A percentile compares a stretch with the other conserved stretches of the same genome.
Conservation (phyloP, 345 rosid genomes). For the Limnanthes douglasii region DNA sequence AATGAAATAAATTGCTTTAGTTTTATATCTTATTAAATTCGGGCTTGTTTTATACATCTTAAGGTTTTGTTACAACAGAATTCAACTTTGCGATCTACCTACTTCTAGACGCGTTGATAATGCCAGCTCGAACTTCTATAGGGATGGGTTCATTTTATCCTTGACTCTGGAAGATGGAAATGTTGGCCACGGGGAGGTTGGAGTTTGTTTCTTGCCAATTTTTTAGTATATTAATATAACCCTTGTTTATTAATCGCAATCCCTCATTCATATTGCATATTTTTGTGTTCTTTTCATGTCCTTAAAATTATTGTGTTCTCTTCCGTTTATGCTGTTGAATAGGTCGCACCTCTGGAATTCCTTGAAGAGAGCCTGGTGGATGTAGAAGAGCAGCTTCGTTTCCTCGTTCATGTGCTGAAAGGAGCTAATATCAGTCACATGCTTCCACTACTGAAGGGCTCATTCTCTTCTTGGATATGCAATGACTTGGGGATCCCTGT, state of each 20-base stretch:
- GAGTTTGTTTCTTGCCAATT: slow-evolving; percentile 8
- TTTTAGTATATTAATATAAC: too few species aligned
- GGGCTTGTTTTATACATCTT: not conserved
- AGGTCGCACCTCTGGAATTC: slow-evolving; percentile 88
- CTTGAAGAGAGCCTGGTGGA: slow-evolving; percentile 49
- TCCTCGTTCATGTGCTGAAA: slow-evolving; percentile 38
- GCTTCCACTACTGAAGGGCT: slow-evolving; percentile 51
- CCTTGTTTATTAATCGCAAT: too few species aligned
- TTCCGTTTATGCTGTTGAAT: slow-evolving; percentile 15
- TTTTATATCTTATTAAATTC: not conserved
- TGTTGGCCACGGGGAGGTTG: slow-evolving; percentile 83
- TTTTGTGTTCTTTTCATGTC: slow-evolving; percentile 1
- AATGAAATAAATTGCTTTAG: not conserved
- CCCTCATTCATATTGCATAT: too few species aligned
- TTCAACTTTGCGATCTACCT: slow-evolving; percentile 55
- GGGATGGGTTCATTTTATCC: slow-evolving; percentile 72
- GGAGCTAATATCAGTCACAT: slow-evolving; percentile 39
- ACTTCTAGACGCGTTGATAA: slow-evolving; percentile 27
- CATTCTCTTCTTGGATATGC: slow-evolving; percentile 80
- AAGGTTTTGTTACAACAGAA: slow-evolving; percentile 18
- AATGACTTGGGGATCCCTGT: slow-evolving; percentile 61
- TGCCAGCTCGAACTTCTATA: slow-evolving; percentile 21
- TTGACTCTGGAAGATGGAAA: slow-evolving; percentile 76
- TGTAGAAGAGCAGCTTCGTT: slow-evolving; percentile 74
- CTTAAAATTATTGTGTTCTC: slow-evolving; percentile 7